Conservation (phyloP, 148 eudicot species). For the Cornus kousa region DNA sequence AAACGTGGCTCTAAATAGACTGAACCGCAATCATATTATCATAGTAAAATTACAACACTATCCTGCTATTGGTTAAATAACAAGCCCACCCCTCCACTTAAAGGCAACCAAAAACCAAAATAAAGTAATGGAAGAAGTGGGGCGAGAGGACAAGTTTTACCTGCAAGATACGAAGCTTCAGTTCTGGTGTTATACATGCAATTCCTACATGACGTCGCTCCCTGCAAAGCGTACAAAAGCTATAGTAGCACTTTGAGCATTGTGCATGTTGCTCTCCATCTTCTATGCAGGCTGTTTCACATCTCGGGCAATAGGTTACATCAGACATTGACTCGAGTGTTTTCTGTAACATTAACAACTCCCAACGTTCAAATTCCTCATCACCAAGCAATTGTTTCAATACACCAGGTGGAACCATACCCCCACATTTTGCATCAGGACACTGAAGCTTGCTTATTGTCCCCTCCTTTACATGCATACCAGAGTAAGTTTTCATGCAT, state of each 20-base stretch:
- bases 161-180: conserved; percentile 70
- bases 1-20: neutral
- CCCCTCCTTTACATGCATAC: conserved; percentile 76
- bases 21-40: neutral
- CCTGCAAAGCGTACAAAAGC: conserved; percentile 87
- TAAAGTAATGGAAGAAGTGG: neutral
- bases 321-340: conserved; percentile 89
- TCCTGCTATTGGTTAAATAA: neutral
- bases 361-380: conserved; percentile 83
- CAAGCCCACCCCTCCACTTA: neutral
- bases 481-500: conserved; percentile 81
- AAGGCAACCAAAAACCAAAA: neutral
- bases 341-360: conserved; percentile 70
- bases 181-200: conserved; percentile 78
- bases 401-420: conserved; percentile 87
- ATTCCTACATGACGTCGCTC: conserved; percentile 81
- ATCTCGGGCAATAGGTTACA: conserved; percentile 91
- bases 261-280: conserved; percentile 87
- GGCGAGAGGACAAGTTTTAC: conserved; percentile 24
- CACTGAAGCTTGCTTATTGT: conserved; percentile 70
- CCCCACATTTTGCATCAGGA: conserved; percentile 77
- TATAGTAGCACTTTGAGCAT: conserved; percentile 87
- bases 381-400: conserved; percentile 67
- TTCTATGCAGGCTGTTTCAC: conserved; percentile 87
- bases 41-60: neutral